Evolutionary conservation across 2,329 filamentous ascomycete genomes (phyloP), one percentile per base, ranked within the genome.

Genomic region (Penicillium sp.): DNA sequence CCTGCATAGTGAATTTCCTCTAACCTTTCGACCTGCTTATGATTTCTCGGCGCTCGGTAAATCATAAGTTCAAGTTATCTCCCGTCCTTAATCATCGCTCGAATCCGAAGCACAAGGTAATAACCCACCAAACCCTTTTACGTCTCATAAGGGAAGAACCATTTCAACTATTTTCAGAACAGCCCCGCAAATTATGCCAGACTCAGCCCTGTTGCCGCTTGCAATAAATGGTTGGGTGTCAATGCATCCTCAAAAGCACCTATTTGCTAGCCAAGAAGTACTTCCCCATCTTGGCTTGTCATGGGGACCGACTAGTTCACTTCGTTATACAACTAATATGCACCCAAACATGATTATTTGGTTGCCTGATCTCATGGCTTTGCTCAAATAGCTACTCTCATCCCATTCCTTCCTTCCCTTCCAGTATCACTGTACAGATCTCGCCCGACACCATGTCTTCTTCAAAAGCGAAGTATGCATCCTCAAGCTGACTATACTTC

Each of bases 211-310:
- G 16, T n/a, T 32, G 6, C 16, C n/a, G 31, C 31, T 40, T 34
- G 24, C 39, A 46, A 39, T 46, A 29, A 40, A 40, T 40, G 49
- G 16, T 52, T 52, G 43, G 49, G 49, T 42, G 32, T 47, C 43
- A 47, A n/a, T 52, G 49, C 49, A 52, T 47, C 11, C 24, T 27
- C 49, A 47, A 47, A 34, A 52, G 49, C 34, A 52, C 43, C 18
- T 24, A 34, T 27, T 29, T 22, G 29, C 43, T 13, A 34, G 43
- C 43, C 43, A 32, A 32, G 24, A 44, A 29, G 43, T 34, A 45
- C n/a, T 31, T 45, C 8, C 22, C 22, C 27, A 44, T 43, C 21
- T 44, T 42, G 34, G 49, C 49, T 27, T 18, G n/a, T 27, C 39
- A 51, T 24, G 22, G 29, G n/a, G 22, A 36, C 22, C 18, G 22